phyloP scores from a whole-genome alignment of 805 yeast species.

The Schwanniomyces yamadae region DNA sequence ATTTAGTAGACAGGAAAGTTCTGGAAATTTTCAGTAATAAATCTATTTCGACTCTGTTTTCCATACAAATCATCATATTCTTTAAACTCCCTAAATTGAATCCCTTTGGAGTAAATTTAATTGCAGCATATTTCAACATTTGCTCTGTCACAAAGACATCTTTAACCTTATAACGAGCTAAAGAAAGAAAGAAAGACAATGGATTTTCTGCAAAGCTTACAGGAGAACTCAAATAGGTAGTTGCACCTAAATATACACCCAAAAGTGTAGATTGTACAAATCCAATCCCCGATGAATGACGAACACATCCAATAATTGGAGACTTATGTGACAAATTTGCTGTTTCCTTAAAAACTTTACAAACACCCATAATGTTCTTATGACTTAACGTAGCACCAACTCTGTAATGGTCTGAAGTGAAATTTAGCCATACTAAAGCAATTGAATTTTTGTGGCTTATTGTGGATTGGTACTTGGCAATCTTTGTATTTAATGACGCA shows the following conservation, averaged over 20 bases:
- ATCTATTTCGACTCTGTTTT: conserved; percentile 67
- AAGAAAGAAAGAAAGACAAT: conserved; percentile 60
- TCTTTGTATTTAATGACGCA: conserved; percentile 43
- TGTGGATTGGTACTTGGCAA: conserved; percentile 43
- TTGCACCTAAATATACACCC: conserved; percentile 84
- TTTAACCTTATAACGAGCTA: conserved; percentile 76
- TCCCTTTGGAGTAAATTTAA: conserved; percentile 57
- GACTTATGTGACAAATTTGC: conserved; percentile 73
- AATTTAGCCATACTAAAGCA: conserved; percentile 65
- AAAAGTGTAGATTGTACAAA: conserved; percentile 80
- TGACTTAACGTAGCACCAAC: conserved; percentile 61
- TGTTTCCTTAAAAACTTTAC: conserved; percentile 89
- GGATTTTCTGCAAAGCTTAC: conserved; percentile 77
- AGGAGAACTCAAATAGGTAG: conserved; percentile 79
- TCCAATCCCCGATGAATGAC: conserved; percentile 83
- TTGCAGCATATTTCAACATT: conserved; percentile 74
- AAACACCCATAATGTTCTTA: conserved; percentile 65
- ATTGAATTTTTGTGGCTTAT: conserved; percentile 38
- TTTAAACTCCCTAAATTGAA: conserved; percentile 62
- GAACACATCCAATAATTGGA: conserved; percentile 81
- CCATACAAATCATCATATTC: conserved; percentile 81
- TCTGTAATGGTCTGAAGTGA: conserved; percentile 70
- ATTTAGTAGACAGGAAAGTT: conserved; percentile 60
- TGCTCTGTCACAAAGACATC: conserved; percentile 84
- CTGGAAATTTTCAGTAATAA: conserved; percentile 57